These are phyloP conservation scores for Centella asiatica DNA, from an alignment of 129 eudicot genomes.

Conservation along the genomic window DNA sequence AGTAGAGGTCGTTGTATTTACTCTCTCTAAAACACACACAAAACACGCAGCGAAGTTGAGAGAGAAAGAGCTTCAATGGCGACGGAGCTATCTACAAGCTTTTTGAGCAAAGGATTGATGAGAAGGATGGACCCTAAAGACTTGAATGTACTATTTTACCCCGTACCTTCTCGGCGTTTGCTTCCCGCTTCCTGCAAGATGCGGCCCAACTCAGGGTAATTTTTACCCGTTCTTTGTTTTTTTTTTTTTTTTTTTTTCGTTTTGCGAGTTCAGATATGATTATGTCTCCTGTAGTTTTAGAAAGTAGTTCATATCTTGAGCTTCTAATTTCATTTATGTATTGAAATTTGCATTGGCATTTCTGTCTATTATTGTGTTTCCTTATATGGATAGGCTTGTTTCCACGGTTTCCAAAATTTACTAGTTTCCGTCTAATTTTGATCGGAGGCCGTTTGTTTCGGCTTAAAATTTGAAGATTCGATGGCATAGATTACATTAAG, in stretches of 20 bases:
- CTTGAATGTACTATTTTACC: conserved; percentile 27
- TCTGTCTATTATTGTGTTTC: too few relatives aligned
- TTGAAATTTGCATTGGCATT: too few relatives aligned
- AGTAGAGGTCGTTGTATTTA: neutral
- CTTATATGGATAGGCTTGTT: too few relatives aligned
- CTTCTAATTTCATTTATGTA: too few relatives aligned
- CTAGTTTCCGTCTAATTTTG: too few relatives aligned
- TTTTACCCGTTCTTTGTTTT: neutral
- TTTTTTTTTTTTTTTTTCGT: neutral
- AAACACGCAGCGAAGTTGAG: neutral
- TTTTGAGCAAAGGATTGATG: conserved; percentile 42
- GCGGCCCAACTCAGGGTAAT: conserved; percentile 64
- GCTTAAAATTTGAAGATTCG: too few relatives aligned
- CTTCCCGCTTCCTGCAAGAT: conserved; percentile 43
- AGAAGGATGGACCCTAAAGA: conserved; percentile 16
- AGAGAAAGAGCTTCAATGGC: conserved; percentile 32
- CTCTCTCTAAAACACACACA: neutral
- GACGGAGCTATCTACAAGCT: conserved; percentile 47
- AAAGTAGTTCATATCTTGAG: too few relatives aligned
- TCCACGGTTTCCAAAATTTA: too few relatives aligned
- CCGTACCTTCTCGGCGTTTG: conserved; percentile 38
- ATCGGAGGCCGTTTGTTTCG: too few relatives aligned
- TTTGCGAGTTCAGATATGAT: neutral
- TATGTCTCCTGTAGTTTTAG: neutral
- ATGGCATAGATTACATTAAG: too few relatives aligned